Percentiles rank a stretch among this genome's conserved stretches.
Evolutionary conservation across 306 rosid genomes (phyloP).

Genomic region (Lathyrus tuberosus): DNA sequence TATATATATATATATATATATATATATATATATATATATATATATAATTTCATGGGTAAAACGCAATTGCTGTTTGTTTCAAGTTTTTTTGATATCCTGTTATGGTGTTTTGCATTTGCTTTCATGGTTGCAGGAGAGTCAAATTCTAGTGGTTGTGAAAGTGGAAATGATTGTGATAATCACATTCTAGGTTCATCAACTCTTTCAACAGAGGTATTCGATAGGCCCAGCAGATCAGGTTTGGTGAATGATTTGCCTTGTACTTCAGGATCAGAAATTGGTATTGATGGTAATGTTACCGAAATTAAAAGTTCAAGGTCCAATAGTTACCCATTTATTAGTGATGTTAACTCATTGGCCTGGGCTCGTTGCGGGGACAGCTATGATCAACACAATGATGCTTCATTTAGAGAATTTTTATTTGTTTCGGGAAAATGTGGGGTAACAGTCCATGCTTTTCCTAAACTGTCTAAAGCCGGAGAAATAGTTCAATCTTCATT

Average conservation of each 20-base stretch:
- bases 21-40: background rate
- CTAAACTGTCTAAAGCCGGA: slow-evolving; percentile 42
- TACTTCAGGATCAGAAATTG: slow-evolving; percentile 51
- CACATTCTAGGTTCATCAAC: slow-evolving; percentile 45
- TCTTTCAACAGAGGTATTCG: slow-evolving; percentile 41
- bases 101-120: slow-evolving; percentile 23
- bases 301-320: slow-evolving; percentile 51
- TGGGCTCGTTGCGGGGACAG: slow-evolving; percentile 77
- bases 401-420: slow-evolving; percentile 72
- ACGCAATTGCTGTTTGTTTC: slow-evolving; percentile 22
- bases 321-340: slow-evolving; percentile 55
- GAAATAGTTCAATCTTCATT: slow-evolving; percentile 39
- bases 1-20: no score
- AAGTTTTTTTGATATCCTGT: slow-evolving; percentile 19
- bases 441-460: slow-evolving; percentile 78
- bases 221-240: slow-evolving; percentile 44
- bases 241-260: slow-evolving; percentile 51
- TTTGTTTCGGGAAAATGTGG: slow-evolving; percentile 86
- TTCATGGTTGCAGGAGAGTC: slow-evolving; percentile 57
- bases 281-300: slow-evolving; percentile 44
- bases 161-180: slow-evolving; percentile 37
- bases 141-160: slow-evolving; percentile 38
- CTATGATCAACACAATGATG: slow-evolving; percentile 65
- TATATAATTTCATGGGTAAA: background rate
- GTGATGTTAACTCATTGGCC: slow-evolving; percentile 78